These are phyloP conservation scores for Phytophthora citricola DNA, from an alignment of 352 stramenopile genomes.

Conservation along the genomic window DNA sequence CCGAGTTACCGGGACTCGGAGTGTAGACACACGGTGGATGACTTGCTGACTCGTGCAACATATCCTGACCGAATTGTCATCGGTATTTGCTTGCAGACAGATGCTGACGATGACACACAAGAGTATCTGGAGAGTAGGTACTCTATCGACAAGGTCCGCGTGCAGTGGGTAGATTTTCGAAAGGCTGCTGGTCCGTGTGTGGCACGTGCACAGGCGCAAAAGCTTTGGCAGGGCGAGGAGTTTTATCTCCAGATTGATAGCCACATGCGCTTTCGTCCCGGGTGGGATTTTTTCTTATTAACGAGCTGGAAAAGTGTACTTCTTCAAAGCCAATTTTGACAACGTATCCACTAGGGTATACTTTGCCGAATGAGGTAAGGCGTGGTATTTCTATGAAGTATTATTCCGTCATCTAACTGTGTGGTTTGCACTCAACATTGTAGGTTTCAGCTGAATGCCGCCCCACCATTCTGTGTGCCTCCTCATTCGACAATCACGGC, in stretches of 20 bases:
- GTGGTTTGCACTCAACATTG: neutral
- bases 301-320: conserved; percentile 59
- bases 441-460: conserved; percentile 57
- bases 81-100: conserved; percentile 90
- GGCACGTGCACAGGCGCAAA: conserved; percentile 82
- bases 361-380: conserved; percentile 71
- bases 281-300: conserved; percentile 94
- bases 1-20: conserved; percentile 94
- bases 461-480: conserved; percentile 70
- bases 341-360: conserved; percentile 94
- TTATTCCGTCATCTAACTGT: conserved; percentile 2
- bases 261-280: conserved; percentile 89
- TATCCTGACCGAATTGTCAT: conserved; percentile 77
- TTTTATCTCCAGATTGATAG: conserved; percentile 96
- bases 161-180: conserved; percentile 67
- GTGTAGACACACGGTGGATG: conserved; percentile 84
- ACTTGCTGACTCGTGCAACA: conserved; percentile 68
- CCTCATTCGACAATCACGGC: conserved; percentile 54
- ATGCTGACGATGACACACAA: conserved; percentile 54
- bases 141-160: conserved; percentile 42
- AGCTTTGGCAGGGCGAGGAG: conserved; percentile 81
- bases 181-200: conserved; percentile 92
- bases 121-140: conserved; percentile 51
- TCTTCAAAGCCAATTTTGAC: conserved; percentile 87
- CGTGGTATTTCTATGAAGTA: conserved; percentile 1